A percentile compares a stretch with the other conserved stretches of the same genome.
phyloP scores from a whole-genome alignment of 2,329 filamentous ascomycete genomes.

The Sphaerulina vaccinii region DNA sequence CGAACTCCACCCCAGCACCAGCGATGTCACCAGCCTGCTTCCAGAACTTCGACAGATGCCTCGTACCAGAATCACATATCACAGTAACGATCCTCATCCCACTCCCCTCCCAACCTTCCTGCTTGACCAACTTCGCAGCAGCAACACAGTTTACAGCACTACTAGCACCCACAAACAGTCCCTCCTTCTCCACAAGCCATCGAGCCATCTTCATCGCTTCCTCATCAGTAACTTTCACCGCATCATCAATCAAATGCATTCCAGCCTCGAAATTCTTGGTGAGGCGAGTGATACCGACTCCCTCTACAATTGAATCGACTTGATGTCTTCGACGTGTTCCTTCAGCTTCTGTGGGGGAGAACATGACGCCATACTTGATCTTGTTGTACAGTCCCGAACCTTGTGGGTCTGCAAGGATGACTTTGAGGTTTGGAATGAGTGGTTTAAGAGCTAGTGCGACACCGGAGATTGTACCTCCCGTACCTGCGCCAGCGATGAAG shows the following conservation, averaged over 20 bases:
- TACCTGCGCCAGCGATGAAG: conserved; percentile 91
- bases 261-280: conserved; percentile 91
- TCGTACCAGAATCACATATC: conserved; percentile 72
- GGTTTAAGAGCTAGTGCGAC: conserved; percentile 82
- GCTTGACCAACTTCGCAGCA: conserved; percentile 66
- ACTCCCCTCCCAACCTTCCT: conserved; percentile 52
- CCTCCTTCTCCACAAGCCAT: conserved; percentile 93
- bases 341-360: conserved; percentile 82
- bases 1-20: conserved; percentile 45
- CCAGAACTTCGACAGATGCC: conserved; percentile 85
- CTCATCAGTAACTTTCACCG: conserved; percentile 80
- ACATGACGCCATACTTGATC: conserved; percentile 93
- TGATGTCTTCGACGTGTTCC: conserved; percentile 86
- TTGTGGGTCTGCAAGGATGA: conserved; percentile 90
- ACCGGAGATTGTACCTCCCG: conserved; percentile 88
- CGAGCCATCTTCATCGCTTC: conserved; percentile 93
- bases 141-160: conserved; percentile 95
- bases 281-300: conserved; percentile 91
- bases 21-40: conserved; percentile 68
- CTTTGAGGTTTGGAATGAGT: conserved; percentile 58
- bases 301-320: conserved; percentile 94
- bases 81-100: conserved; percentile 70
- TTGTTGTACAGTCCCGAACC: conserved; percentile 92
- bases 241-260: conserved; percentile 82
- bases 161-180: conserved; percentile 90